Conservation (phyloP, 2,329 filamentous ascomycete genomes). For the Penicillium sclerotigenum region DNA sequence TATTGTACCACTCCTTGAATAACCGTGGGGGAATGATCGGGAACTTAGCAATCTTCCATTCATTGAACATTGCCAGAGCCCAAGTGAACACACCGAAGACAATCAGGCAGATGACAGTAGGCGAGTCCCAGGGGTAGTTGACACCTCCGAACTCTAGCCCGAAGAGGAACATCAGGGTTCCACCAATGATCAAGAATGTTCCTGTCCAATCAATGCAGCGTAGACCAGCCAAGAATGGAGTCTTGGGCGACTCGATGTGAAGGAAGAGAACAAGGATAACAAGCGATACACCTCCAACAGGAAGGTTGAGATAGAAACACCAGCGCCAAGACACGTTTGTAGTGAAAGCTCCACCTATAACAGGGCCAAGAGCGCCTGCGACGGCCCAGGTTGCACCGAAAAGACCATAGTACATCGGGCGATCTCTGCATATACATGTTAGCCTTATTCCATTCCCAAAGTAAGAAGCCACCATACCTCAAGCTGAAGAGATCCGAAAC, state of each 20-base stretch:
- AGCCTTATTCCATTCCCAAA: not conserved
- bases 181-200: constrained; percentile 65
- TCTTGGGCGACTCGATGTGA: constrained; percentile 60
- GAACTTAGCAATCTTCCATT: constrained; percentile 69
- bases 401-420: constrained; percentile 61
- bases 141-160: constrained; percentile 83
- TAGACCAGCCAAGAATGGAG: constrained; percentile 55
- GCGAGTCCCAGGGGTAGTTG: constrained; percentile 69
- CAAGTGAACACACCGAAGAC: constrained; percentile 66
- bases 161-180: constrained; percentile 80
- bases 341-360: constrained; percentile 61
- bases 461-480: constrained; percentile 36
- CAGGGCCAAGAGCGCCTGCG: constrained; percentile 58
- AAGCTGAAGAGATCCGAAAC: constrained; percentile 64
- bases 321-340: constrained; percentile 59
- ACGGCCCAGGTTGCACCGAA: constrained; percentile 62
- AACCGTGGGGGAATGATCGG: constrained; percentile 74
- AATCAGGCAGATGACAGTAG: constrained; percentile 72
- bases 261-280: constrained; percentile 59
- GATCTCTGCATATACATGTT: constrained; percentile 39
- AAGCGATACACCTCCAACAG: constrained; percentile 59
- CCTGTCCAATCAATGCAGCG: constrained; percentile 64
- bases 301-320: constrained; percentile 62
- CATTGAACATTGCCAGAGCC: constrained; percentile 66
- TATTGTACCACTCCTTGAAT: constrained; percentile 64